These are phyloP conservation scores for Chrysoporthe puriensis DNA, from an alignment of 2,329 filamentous ascomycete species.

Conservation along the genomic window DNA sequence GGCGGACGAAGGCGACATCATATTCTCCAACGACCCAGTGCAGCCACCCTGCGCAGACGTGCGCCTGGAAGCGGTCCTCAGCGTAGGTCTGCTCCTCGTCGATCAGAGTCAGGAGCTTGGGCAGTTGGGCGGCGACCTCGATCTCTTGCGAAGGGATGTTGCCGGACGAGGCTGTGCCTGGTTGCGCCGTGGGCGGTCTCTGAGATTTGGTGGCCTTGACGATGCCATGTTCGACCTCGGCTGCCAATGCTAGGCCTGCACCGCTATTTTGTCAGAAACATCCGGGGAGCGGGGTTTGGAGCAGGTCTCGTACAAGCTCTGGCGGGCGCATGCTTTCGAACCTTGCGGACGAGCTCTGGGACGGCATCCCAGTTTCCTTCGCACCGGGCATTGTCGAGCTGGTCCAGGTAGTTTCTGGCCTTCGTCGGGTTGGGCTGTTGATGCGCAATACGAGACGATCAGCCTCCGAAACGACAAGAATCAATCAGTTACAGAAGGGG, in stretches of 20 bases:
- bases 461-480: slow-evolving; percentile 2
- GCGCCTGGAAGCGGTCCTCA: slow-evolving; percentile 75
- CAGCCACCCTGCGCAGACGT: slow-evolving; percentile 82
- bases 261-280: slow-evolving; percentile 29
- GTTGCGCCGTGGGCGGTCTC: slow-evolving; percentile 40
- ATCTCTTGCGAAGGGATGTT: slow-evolving; percentile 45
- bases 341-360: slow-evolving; percentile 87
- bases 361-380: slow-evolving; percentile 85
- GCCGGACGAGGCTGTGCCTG: slow-evolving; percentile 45
- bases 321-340: slow-evolving; percentile 89
- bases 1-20: slow-evolving; percentile 57
- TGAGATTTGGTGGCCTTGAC: slow-evolving; percentile 54
- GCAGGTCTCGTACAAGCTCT: slow-evolving; percentile 70
- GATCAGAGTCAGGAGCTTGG: slow-evolving; percentile 59
- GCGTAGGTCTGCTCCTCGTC: slow-evolving; percentile 57
- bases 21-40: slow-evolving; percentile 79
- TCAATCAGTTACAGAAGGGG: not conserved
- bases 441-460: not conserved
- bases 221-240: slow-evolving; percentile 70
- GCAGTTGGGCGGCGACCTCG: slow-evolving; percentile 49
- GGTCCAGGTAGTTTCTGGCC: slow-evolving; percentile 77
- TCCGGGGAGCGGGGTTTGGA: slow-evolving; percentile 17
- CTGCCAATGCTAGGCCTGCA: slow-evolving; percentile 70
- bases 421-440: slow-evolving; percentile 60
- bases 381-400: slow-evolving; percentile 85